Percentiles rank a stretch among this genome's conserved stretches.
Evolutionary conservation across 768 basidiomycete genomes (phyloP).

Genomic region (Tubosaeta sp.): DNA sequence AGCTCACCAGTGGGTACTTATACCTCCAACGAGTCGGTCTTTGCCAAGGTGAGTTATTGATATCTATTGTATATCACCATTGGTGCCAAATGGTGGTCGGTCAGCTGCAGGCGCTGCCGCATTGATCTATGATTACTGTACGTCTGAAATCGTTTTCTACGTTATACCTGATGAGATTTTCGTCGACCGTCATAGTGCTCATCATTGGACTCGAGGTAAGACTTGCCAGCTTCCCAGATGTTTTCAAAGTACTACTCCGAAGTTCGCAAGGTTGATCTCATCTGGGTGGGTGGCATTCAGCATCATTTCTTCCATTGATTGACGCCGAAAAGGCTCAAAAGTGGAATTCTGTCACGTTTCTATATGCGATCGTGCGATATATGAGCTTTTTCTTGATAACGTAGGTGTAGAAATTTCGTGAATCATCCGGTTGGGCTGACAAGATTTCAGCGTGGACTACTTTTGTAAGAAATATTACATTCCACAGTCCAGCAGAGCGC

Average conservation of each 20-base stretch:
- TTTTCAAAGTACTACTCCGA: background rate
- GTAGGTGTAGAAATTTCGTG: background rate
- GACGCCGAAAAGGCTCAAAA: slow-evolving; percentile 7
- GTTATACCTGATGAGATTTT: background rate
- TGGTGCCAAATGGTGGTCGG: background rate
- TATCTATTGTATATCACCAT: background rate
- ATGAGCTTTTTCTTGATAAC: slow-evolving; percentile 10
- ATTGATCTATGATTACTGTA: slow-evolving; percentile 15
- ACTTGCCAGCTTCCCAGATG: background rate
- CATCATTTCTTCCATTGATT: background rate
- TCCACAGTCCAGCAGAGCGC: background rate
- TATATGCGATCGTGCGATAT: slow-evolving; percentile 20
- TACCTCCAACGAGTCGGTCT: slow-evolving; percentile 4
- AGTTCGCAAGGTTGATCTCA: slow-evolving; percentile 13
- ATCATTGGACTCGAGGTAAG: slow-evolving; percentile 10
- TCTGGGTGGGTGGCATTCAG: slow-evolving; percentile 10
- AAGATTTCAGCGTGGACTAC: background rate
- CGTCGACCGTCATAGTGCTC: slow-evolving; percentile 5
- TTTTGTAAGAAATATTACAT: slow-evolving; percentile 8
- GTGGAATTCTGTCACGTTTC: slow-evolving; percentile 15
- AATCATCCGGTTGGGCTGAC: background rate
- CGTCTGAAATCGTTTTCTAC: background rate
- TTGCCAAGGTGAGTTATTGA: slow-evolving; percentile 10
- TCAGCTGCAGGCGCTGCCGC: slow-evolving; percentile 10
- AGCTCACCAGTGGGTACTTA: background rate